phyloP scores from a whole-genome alignment of 2,329 filamentous ascomycete species.

The Periconia macrospinosa region DNA sequence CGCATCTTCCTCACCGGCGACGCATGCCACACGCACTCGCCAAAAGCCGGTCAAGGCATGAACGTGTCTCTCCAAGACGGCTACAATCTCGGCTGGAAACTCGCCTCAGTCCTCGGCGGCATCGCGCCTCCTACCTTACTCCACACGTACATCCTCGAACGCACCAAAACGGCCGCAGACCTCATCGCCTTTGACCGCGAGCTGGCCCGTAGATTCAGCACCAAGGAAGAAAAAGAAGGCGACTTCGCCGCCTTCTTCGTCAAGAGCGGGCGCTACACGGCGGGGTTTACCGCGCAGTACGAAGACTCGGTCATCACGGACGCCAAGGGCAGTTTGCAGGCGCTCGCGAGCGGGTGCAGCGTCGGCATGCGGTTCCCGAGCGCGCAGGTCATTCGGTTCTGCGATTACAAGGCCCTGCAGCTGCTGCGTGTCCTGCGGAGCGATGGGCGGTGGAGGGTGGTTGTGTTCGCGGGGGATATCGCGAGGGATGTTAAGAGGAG shows the following conservation, averaged over 20 bases:
- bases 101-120: conserved; percentile 47
- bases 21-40: conserved; percentile 69
- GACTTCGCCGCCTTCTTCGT: conserved; percentile 62
- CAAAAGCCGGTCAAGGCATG: conserved; percentile 71
- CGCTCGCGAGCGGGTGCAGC: conserved; percentile 39
- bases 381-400: conserved; percentile 61
- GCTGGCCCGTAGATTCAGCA: conserved; percentile 57
- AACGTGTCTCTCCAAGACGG: conserved; percentile 63
- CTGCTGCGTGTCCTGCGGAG: conserved; percentile 53
- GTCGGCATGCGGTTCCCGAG: conserved; percentile 57
- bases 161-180: conserved; percentile 49
- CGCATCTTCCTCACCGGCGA: conserved; percentile 72
- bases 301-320: conserved; percentile 53
- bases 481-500: conserved; percentile 17
- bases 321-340: conserved; percentile 33
- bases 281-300: conserved; percentile 62
- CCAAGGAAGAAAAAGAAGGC: conserved; percentile 48
- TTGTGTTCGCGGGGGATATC: conserved; percentile 54
- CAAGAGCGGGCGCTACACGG: conserved; percentile 61
- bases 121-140: conserved; percentile 59
- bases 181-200: conserved; percentile 64
- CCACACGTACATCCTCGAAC: conserved; percentile 64
- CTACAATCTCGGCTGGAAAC: conserved; percentile 62
- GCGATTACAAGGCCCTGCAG: conserved; percentile 61
- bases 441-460: conserved; percentile 55